These are phyloP conservation scores for Hypoxylon sp. DNA, from an alignment of 2,329 filamentous ascomycete genomes.

Conservation along the genomic window DNA sequence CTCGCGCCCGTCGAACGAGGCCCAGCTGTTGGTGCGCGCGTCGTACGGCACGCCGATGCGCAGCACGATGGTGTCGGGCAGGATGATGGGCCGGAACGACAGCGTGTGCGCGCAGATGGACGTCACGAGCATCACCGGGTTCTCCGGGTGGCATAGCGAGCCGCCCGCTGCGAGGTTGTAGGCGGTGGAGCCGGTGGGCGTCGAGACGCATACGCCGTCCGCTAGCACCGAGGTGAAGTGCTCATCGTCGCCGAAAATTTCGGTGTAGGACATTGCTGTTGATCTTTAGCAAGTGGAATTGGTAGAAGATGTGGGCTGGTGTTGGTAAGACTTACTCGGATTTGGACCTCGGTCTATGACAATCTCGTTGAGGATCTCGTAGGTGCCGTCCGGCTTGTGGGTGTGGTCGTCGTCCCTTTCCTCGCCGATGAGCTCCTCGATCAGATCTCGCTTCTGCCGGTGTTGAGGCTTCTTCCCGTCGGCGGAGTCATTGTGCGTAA, in stretches of 20 bases:
- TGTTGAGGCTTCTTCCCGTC: slow-evolving; percentile 56
- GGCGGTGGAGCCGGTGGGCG: slow-evolving; percentile 92
- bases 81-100: slow-evolving; percentile 94
- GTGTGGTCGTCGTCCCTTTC: slow-evolving; percentile 86
- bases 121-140: slow-evolving; percentile 93
- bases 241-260: slow-evolving; percentile 94
- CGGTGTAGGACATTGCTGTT: slow-evolving; percentile 88
- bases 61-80: slow-evolving; percentile 95
- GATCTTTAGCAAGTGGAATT: slow-evolving; percentile 20
- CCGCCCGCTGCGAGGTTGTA: slow-evolving; percentile 98
- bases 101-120: slow-evolving; percentile 95
- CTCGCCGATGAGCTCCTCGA: slow-evolving; percentile 90
- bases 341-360: slow-evolving; percentile 95
- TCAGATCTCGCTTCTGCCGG: slow-evolving; percentile 73
- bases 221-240: slow-evolving; percentile 95
- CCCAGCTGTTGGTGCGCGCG: slow-evolving; percentile 90
- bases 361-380: slow-evolving; percentile 96
- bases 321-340: slow-evolving; percentile 71
- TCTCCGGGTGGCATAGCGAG: slow-evolving; percentile 93
- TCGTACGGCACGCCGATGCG: slow-evolving; percentile 95
- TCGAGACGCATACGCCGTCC: slow-evolving; percentile 93
- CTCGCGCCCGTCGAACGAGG: slow-evolving; percentile 96
- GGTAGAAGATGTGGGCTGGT: neutral
- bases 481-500: slow-evolving; percentile 37
- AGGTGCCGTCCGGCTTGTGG: slow-evolving; percentile 84